Base-by-base conservation (phyloP, 2,329 filamentous ascomycete species). In the Xylaria sp. region DNA sequence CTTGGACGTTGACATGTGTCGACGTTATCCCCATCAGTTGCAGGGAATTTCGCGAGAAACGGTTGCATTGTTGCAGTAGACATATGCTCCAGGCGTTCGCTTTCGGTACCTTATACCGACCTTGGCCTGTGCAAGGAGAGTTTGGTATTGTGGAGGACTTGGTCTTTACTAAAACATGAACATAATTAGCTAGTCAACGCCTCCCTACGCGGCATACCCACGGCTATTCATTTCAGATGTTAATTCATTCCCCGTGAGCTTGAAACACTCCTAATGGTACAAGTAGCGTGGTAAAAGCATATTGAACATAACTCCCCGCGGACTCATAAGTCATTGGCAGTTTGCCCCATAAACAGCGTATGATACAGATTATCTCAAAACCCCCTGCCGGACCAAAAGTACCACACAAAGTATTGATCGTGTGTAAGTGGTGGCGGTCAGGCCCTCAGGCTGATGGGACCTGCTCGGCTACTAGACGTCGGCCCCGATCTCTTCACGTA, bases 401-500 rank as follows among this genome's bases (percentile, higher is more conserved):
- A 35, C 29, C 57, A 48, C n/a, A 37, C 38, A 23, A 51, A 44
- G 55, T 21, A 54, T 38, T 21, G 21, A 33, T 57, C 43, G 54
- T 38, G n/a, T n/a, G 13, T 47, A 41, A 27, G 33, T 33, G 29
- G n/a, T 33, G 17, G 31, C 2, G 10, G 21, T 40, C 23, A 10
- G 37, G 1, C n/a, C 23, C 44, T n/a, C 23, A 4, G 8, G 23
- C 10, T 19, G 43, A 38, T 47, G 46, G 31, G n/a, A n/a, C n/a
- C n/a, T n/a, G n/a, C n/a, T n/a, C n/a, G n/a, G n/a, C n/a, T n/a
- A n/a, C 19, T 64, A 58, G 33, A 72, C 35, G 10, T 88, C 83
- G 49, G 97, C 79, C 2, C 86, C 88, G 49, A 97, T 79, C 80
- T 99, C 95, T 65, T 88, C 82, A 65, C 86, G 83, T 71, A 98